These are phyloP conservation scores for Mariannaea elegans DNA, from an alignment of 2,329 filamentous ascomycete genomes.

Conservation along the genomic window DNA sequence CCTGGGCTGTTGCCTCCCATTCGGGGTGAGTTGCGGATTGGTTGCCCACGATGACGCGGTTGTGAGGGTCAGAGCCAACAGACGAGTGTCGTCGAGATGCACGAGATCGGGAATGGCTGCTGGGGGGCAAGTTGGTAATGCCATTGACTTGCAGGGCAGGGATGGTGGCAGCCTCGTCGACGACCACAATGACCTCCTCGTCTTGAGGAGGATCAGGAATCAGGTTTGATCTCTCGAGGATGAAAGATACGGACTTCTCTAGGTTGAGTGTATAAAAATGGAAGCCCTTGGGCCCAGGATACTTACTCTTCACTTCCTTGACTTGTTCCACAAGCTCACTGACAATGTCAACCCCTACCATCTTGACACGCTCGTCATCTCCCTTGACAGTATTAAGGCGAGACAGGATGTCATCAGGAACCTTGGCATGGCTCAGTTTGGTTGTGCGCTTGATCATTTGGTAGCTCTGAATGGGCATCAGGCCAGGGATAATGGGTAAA, in stretches of 20 bases:
- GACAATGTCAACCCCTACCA: conserved; percentile 81
- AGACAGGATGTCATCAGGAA: conserved; percentile 76
- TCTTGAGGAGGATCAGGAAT: conserved; percentile 72
- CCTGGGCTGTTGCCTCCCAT: conserved; percentile 77
- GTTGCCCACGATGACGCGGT: conserved; percentile 83
- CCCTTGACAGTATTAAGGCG: conserved; percentile 78
- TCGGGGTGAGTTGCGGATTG: conserved; percentile 66
- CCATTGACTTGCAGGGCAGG: conserved; percentile 60
- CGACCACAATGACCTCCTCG: conserved; percentile 57
- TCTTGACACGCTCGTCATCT: conserved; percentile 84
- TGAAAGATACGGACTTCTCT: conserved; percentile 94
- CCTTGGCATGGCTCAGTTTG: conserved; percentile 88
- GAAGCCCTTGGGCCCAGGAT: conserved; percentile 76
- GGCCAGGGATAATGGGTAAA: conserved; percentile 89
- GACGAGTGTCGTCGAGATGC: conserved; percentile 74
- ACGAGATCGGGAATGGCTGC: conserved; percentile 46
- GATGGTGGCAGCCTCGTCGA: conserved; percentile 48
- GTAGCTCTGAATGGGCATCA: conserved; percentile 98
- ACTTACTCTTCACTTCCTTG: conserved; percentile 68
- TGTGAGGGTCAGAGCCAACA: conserved; percentile 84
- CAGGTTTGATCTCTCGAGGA: conserved; percentile 84
- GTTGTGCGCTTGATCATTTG: conserved; percentile 94
- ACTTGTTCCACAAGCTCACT: conserved; percentile 85
- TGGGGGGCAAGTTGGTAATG: conserved; percentile 42
- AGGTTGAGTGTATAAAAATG: conserved; percentile 98